Conservation (phyloP, 2,329 filamentous ascomycete genomes). For the Fusarium odoratissimum region DNA sequence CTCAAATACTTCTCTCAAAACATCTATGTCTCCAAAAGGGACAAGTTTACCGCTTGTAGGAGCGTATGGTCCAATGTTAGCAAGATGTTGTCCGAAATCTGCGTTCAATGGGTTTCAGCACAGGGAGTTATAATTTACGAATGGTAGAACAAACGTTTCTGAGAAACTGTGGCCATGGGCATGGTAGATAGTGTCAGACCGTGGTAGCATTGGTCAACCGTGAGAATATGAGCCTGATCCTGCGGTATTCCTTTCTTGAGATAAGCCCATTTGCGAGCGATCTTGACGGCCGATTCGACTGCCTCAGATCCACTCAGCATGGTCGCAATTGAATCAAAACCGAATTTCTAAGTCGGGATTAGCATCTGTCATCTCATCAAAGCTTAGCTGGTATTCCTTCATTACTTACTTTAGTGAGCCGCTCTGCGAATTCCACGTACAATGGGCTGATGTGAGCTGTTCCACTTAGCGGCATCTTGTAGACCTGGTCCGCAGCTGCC, state of each 20-base stretch:
- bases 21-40: not conserved
- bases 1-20: not conserved
- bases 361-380: not conserved
- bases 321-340: not conserved
- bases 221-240: not conserved
- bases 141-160: not conserved
- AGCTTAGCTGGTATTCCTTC: rapidly evolving
- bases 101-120: not conserved
- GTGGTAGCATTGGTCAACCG: not conserved
- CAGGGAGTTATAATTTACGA: not conserved
- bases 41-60: not conserved
- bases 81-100: not conserved
- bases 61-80: not conserved
- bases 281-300: not conserved
- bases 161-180: not conserved
- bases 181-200: not conserved
- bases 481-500: not conserved
- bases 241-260: not conserved
- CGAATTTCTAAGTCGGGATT: not conserved
- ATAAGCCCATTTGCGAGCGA: not conserved
- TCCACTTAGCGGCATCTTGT: not conserved
- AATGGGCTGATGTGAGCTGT: not conserved
- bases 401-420: not conserved
- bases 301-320: not conserved
- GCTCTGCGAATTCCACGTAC: not conserved